Conservation (phyloP, 805 yeast genomes). For the Ogataea trehaloabstinens region DNA sequence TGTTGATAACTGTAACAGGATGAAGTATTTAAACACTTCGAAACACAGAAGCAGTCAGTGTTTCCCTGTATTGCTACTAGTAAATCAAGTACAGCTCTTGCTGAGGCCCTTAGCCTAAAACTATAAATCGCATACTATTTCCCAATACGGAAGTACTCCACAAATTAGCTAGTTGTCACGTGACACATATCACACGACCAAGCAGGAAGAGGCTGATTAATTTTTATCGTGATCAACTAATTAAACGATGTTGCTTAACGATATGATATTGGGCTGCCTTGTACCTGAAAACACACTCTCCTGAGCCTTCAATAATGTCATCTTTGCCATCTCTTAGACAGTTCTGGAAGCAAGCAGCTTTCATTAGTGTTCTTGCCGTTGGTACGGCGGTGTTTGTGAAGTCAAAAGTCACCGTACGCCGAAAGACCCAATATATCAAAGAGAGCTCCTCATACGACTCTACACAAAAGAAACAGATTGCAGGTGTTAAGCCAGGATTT, state of each 20-base stretch:
- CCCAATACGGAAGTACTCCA: constrained; percentile 5
- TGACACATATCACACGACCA: neutral
- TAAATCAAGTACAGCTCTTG: too few relatives aligned
- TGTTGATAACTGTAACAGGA: neutral
- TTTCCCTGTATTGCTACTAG: too few relatives aligned
- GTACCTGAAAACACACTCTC: too few relatives aligned
- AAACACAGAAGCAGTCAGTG: too few relatives aligned
- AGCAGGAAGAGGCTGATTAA: too few relatives aligned
- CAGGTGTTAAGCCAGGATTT: constrained; percentile 34
- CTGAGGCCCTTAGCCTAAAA: neutral
- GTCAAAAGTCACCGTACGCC: constrained; percentile 34
- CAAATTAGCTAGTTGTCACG: neutral
- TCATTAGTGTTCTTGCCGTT: constrained; percentile 28
- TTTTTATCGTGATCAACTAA: too few relatives aligned
- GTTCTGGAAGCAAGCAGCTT: constrained; percentile 33
- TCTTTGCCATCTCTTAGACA: constrained; percentile 25
- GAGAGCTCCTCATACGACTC: constrained; percentile 34
- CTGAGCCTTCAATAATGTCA: constrained; percentile 7
- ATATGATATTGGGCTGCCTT: too few relatives aligned
- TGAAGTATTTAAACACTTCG: too few relatives aligned
- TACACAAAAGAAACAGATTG: constrained; percentile 22
- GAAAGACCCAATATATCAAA: constrained; percentile 33
- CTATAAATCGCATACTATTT: constrained; percentile 3
- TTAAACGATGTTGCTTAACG: too few relatives aligned
- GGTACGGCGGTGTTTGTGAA: constrained; percentile 35